A percentile compares a stretch with the other conserved stretches of the same genome.
phyloP scores from a whole-genome alignment of 2,329 filamentous ascomycete species.

The Didymellaceae sp. region DNA sequence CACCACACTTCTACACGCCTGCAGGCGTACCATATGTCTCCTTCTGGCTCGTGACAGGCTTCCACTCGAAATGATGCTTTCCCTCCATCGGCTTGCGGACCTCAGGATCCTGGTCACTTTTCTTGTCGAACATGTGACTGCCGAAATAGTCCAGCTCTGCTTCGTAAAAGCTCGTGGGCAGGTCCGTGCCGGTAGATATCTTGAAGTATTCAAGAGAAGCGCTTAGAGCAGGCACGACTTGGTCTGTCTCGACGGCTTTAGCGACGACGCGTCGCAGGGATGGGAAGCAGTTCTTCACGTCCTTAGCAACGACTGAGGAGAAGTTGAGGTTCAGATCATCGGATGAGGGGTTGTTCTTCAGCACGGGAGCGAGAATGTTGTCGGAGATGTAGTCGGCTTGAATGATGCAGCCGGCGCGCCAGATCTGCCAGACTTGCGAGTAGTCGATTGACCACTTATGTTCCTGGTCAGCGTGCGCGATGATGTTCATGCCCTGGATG shows the following conservation, averaged over 20 bases:
- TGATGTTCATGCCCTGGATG: conserved; percentile 70
- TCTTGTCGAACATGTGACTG: conserved; percentile 68
- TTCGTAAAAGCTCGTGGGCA: conserved; percentile 74
- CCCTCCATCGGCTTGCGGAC: conserved; percentile 59
- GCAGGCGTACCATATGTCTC: conserved; percentile 26
- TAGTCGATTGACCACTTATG: conserved; percentile 67
- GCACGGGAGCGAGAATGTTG: conserved; percentile 61
- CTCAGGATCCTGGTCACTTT: conserved; percentile 58
- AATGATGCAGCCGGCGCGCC: conserved; percentile 75
- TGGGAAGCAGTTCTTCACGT: conserved; percentile 60
- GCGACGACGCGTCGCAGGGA: conserved; percentile 64
- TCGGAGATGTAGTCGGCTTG: conserved; percentile 67
- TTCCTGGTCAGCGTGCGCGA: conserved; percentile 63
- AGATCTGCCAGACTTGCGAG: conserved; percentile 63
- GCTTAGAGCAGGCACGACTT: conserved; percentile 65
- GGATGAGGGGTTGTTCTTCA: conserved; percentile 38
- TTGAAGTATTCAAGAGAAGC: conserved; percentile 72
- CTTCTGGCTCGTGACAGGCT: conserved; percentile 46
- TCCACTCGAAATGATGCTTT: conserved; percentile 70
- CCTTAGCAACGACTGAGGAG: conserved; percentile 56
- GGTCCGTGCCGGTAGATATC: conserved; percentile 63
- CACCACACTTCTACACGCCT: background rate
- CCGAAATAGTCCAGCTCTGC: conserved; percentile 76
- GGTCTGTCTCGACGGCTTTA: conserved; percentile 62
- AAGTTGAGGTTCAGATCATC: conserved; percentile 57